Percentiles rank a stretch among this genome's conserved stretches.
phyloP scores from a whole-genome alignment of 2,329 filamentous ascomycete genomes.

The Nemania diffusa region DNA sequence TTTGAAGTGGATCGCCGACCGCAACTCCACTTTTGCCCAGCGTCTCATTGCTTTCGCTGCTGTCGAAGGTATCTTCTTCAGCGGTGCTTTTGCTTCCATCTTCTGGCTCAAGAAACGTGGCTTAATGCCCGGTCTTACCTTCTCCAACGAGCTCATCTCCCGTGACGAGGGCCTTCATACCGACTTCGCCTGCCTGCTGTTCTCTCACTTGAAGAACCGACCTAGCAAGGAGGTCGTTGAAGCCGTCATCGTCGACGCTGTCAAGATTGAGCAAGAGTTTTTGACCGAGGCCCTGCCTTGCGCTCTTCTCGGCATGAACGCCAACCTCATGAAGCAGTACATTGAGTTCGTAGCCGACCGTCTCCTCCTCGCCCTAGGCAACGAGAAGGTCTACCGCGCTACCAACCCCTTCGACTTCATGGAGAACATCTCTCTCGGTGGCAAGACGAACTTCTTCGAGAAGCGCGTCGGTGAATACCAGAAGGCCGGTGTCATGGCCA shows the following conservation, averaged over 20 bases:
- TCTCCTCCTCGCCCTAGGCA: conserved; percentile 90
- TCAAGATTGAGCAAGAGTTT: conserved; percentile 97
- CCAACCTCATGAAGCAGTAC: conserved; percentile 98
- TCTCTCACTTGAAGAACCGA: conserved; percentile 95
- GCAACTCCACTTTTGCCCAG: conserved; percentile 92
- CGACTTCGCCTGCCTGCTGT: conserved; percentile 96
- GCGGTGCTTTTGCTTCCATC: conserved; percentile 96
- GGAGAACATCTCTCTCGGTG: conserved; percentile 98
- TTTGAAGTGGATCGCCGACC: conserved; percentile 91
- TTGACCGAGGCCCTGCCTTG: conserved; percentile 93
- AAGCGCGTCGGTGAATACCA: conserved; percentile 99
- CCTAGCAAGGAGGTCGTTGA: conserved; percentile 83
- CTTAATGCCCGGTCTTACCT: conserved; percentile 97
- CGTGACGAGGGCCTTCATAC: conserved; percentile 99
- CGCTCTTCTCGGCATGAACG: conserved; percentile 96
- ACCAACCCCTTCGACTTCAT: conserved; percentile 99
- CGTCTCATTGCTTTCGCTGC: conserved; percentile 96
- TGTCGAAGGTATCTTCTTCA: conserved; percentile 99
- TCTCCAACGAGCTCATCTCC: conserved; percentile 99
- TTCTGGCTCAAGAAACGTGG: conserved; percentile 99
- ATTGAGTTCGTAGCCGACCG: conserved; percentile 99
- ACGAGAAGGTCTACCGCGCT: conserved; percentile 91
- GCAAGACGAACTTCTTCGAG: conserved; percentile 99
- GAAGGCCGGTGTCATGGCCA: conserved; percentile 98
- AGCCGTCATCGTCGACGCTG: conserved; percentile 93